Percentiles rank a stretch among this genome's conserved stretches.
These are phyloP conservation scores for Spizellomyces sp. DNA, from an alignment of 192 early-diverging fungal genomes.

Conservation along the genomic window DNA sequence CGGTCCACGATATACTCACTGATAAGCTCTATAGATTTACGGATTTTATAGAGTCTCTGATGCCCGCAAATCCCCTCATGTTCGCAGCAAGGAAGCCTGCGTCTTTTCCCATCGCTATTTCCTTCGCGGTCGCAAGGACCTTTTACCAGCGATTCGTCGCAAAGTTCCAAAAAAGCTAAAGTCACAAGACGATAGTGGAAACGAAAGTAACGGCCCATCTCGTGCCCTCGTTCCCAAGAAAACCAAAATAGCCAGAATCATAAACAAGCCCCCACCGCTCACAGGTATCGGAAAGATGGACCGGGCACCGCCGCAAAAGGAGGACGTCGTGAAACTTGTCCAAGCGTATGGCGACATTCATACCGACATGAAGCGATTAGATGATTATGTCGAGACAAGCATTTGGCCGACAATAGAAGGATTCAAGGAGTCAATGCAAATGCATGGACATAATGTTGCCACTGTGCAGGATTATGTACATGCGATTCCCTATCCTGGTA, in stretches of 20 bases:
- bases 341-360: neutral
- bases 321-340: neutral
- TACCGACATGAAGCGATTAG: neutral
- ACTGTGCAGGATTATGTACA: neutral
- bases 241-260: neutral
- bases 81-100: slow-evolving; percentile 33
- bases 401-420: neutral
- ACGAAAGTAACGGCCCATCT: neutral
- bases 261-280: neutral
- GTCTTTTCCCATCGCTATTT: slow-evolving; percentile 28
- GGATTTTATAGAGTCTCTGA: slow-evolving; percentile 27
- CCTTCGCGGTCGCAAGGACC: slow-evolving; percentile 8
- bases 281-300: neutral
- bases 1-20: neutral
- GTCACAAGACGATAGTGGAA: neutral
- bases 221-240: neutral
- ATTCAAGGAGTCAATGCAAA: neutral
- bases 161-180: slow-evolving; percentile 12
- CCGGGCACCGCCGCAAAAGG: neutral
- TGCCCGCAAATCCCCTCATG: slow-evolving; percentile 21
- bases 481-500: neutral
- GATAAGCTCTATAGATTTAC: slow-evolving; percentile 13
- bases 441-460: neutral
- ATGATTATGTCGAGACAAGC: neutral
- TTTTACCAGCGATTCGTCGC: slow-evolving; percentile 16